These are phyloP conservation scores for Pyrenophora teres DNA, from an alignment of 2,329 filamentous ascomycete species.

Conservation along the genomic window DNA sequence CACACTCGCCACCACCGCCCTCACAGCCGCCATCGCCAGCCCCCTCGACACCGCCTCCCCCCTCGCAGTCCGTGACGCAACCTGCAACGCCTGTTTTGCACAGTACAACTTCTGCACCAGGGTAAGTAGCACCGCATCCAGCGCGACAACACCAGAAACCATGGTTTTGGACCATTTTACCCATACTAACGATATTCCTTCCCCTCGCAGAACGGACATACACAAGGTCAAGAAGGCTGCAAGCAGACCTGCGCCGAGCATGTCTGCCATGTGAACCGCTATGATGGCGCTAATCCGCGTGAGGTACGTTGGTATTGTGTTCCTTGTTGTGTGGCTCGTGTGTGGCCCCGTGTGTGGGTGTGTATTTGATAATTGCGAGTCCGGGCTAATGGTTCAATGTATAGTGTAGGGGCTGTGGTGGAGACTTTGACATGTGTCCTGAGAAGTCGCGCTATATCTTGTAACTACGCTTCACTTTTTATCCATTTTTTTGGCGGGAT, in stretches of 20 bases:
- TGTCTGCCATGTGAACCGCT: conserved; percentile 15
- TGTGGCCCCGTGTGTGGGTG: too few species aligned
- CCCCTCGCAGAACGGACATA: conserved; percentile 16
- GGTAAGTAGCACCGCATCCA: not conserved
- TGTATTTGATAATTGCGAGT: not conserved
- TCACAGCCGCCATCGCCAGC: not conserved
- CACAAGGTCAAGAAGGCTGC: conserved; percentile 13
- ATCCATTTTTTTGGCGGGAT: too few species aligned
- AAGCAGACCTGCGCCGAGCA: conserved; percentile 21
- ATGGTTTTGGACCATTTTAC: too few species aligned
- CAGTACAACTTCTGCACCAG: conserved; percentile 17
- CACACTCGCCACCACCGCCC: not conserved
- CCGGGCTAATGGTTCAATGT: not conserved
- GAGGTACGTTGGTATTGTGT: not conserved
- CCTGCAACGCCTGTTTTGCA: conserved; percentile 10
- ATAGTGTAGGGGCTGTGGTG: conserved; percentile 9
- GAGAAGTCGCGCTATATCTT: conserved; percentile 5
- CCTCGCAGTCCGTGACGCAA: not conserved
- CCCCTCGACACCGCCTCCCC: not conserved
- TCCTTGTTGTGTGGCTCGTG: too few species aligned
- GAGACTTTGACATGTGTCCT: conserved; percentile 2
- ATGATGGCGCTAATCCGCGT: not conserved
- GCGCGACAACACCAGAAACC: too few species aligned
- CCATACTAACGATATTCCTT: not conserved
- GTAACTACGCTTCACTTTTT: too few species aligned